Conservation (phyloP, 805 yeast species). For the Teunomyces tritomae region DNA sequence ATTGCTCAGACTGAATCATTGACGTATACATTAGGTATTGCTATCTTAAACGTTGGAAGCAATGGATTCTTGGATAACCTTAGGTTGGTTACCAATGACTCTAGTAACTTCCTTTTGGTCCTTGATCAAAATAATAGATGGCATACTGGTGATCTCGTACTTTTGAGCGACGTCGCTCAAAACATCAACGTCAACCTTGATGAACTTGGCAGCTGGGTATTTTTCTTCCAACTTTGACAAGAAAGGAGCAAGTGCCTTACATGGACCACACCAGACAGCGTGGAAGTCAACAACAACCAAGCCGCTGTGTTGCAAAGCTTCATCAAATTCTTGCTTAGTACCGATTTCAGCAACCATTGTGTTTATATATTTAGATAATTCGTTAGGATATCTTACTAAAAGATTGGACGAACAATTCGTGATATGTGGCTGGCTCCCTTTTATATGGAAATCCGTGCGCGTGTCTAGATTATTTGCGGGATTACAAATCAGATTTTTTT, state of each 20-base stretch:
- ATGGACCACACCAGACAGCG: conserved; percentile 99
- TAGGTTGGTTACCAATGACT: conserved; percentile 89
- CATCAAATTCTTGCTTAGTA: conserved; percentile 56
- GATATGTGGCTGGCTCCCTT: not conserved
- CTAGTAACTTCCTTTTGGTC: conserved; percentile 74
- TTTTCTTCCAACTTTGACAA: conserved; percentile 74
- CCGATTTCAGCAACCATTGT: conserved; percentile 38
- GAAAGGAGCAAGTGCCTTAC: conserved; percentile 95
- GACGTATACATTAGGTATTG: too few species aligned
- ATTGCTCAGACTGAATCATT: too few species aligned
- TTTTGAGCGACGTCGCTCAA: conserved; percentile 72
- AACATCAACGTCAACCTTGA: conserved; percentile 90
- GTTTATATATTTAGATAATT: not conserved
- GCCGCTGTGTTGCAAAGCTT: conserved; percentile 59
- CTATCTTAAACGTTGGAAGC: conserved; percentile 45
- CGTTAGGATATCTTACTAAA: too few species aligned
- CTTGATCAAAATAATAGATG: conserved; percentile 72
- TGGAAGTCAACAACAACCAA: conserved; percentile 92
- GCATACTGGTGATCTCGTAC: conserved; percentile 56
- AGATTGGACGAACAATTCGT: too few species aligned
- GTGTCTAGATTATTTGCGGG: not conserved
- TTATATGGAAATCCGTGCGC: not conserved
- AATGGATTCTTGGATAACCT: conserved; percentile 70
- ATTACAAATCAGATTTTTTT: not conserved
- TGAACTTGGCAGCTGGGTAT: conserved; percentile 68